phyloP scores from a whole-genome alignment of 345 rosid genomes.

The Hypericum androsaemum region DNA sequence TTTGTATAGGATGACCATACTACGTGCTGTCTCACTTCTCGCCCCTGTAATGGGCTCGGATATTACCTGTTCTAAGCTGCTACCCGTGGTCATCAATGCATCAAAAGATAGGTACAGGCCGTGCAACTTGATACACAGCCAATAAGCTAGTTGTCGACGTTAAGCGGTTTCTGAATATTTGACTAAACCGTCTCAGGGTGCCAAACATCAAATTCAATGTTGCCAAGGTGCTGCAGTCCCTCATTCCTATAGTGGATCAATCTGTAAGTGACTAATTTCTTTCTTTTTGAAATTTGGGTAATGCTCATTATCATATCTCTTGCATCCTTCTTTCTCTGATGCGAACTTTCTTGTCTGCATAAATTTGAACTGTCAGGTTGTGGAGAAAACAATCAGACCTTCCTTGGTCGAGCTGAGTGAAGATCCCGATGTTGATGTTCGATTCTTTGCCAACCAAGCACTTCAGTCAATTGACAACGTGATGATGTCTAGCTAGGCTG shows the following conservation, averaged over 20 bases:
- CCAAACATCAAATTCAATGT: conserved; percentile 95
- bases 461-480: conserved; percentile 60
- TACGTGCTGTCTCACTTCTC: conserved; percentile 65
- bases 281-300: neutral
- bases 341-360: neutral
- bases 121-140: neutral
- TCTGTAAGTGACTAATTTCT: conserved; percentile 40
- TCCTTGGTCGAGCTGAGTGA: conserved; percentile 76
- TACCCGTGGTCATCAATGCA: conserved; percentile 59
- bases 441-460: conserved; percentile 80
- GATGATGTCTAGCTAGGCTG: conserved; percentile 62
- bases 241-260: conserved; percentile 72
- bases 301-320: neutral
- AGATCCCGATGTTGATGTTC: conserved; percentile 90
- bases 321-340: neutral
- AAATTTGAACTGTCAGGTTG: conserved; percentile 36
- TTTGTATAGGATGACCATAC: conserved; percentile 80
- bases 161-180: conserved; percentile 12
- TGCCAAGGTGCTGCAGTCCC: conserved; percentile 88
- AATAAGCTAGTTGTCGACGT: neutral
- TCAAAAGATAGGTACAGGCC: conserved; percentile 73
- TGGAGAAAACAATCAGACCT: conserved; percentile 65
- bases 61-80: conserved; percentile 71
- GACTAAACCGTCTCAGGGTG: conserved; percentile 43
- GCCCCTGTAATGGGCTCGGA: conserved; percentile 90